Evolutionary conservation across 345 rosid genomes (phyloP), one percentile per base, ranked within the genome.

Genomic region (Chamaenerion angustifolium): DNA sequence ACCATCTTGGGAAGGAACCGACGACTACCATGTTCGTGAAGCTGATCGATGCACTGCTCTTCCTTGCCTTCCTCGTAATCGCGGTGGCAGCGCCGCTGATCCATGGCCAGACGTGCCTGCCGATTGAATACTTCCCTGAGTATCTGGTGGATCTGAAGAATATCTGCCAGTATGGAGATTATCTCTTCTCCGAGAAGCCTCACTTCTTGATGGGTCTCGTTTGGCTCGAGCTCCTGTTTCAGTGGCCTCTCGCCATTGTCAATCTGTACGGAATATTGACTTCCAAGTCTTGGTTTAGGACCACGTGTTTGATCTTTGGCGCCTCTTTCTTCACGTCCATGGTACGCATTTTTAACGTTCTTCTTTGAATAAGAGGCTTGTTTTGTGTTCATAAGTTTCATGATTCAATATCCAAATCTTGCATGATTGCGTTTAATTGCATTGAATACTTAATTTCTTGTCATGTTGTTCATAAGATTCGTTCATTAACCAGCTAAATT

Each of bases 281-380:
- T 13, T 61, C 78, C 16, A 81, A 73, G 57, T 51, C 87, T 18
- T 86, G 94, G 96, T 59, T 75, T 31, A 59, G 55, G 63, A 90
- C 84, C 56, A 77, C 94, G n/a, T 90, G 92, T 71, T 66, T 90
- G 65, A 44, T 81, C 57, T 73, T 71, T 47, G 98, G 94, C 48
- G 79, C 65, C 68, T 81, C 87, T 17, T 14, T 63, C 43, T 44
- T 70, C 8, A 71, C 94, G 53, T 55, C 80, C 49, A 78, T 75
- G 98, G 95, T 89, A 82, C 7, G 3, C 9, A 45, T n/a, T n/a
- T n/a, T 45, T 0, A 45, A 1, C 15, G 10, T n/a, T 45, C 0
- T 44, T n/a, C 16, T 44, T 44, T 44, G 16, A 13, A 23, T 2
- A 23, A 23, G 2, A 23, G 5, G 27, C 5, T 23, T 23, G 2